phyloP scores from a whole-genome alignment of 768 basidiomycete species.

The Scleroderma citrinum region DNA sequence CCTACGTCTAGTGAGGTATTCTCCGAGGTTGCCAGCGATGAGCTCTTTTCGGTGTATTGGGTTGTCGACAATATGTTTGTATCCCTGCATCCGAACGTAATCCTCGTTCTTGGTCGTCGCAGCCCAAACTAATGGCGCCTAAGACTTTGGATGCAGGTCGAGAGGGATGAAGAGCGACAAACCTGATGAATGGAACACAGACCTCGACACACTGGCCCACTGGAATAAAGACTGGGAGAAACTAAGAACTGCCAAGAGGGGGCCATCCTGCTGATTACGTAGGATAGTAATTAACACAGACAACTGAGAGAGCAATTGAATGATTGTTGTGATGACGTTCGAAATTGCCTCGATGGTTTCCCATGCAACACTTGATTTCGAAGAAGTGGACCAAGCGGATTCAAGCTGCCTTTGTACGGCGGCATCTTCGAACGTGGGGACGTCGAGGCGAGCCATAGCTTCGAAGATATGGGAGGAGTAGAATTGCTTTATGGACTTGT shows the following conservation, averaged over 20 bases:
- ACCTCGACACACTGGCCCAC: constrained; percentile 26
- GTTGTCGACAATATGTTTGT: constrained; percentile 51
- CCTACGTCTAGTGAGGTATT: constrained; percentile 50
- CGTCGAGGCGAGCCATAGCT: constrained; percentile 65
- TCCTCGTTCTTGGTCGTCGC: constrained; percentile 62
- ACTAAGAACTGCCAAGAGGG: constrained; percentile 50
- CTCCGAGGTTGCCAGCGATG: constrained; percentile 57
- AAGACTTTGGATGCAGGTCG: too few species aligned
- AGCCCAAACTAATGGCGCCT: constrained; percentile 49
- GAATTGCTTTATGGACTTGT: constrained; percentile 51
- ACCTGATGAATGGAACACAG: constrained; percentile 27
- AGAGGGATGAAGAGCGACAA: constrained; percentile 1
- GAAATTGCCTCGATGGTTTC: constrained; percentile 44
- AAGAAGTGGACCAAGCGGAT: constrained; percentile 40
- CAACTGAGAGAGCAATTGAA: constrained; percentile 54
- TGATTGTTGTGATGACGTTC: constrained; percentile 37
- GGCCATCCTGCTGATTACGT: constrained; percentile 57
- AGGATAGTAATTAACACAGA: constrained; percentile 56
- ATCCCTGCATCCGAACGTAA: constrained; percentile 58
- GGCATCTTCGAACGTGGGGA: constrained; percentile 70
- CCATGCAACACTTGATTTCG: constrained; percentile 50
- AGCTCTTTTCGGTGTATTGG: constrained; percentile 63
- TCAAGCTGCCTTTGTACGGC: constrained; percentile 62
- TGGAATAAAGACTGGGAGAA: constrained; percentile 47
- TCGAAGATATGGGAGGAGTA: constrained; percentile 61